Evolutionary conservation across 2,329 filamentous ascomycete species (phyloP).

Genomic region (Xylariaceae sp.): DNA sequence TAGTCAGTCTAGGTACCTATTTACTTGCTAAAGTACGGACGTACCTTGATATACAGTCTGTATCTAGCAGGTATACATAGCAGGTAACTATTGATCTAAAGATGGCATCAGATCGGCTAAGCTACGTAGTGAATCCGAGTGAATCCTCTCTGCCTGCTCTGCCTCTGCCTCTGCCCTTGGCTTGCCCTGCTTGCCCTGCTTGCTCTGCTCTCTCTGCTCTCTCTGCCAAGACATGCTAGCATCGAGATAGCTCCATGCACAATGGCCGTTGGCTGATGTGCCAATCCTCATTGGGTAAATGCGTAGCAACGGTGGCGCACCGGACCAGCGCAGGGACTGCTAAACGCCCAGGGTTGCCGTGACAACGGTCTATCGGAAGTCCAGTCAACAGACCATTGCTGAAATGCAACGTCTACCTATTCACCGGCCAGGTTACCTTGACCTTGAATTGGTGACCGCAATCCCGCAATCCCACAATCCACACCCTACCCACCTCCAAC

Average conservation of each 20-base stretch:
- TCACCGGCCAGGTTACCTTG: background rate
- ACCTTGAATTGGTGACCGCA: background rate
- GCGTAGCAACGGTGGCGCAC: constrained; percentile 9
- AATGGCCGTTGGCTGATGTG: constrained; percentile 11
- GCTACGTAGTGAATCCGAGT: no score
- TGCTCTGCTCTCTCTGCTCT: no score
- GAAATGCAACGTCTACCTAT: constrained; percentile 9
- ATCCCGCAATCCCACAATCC: constrained; percentile 2
- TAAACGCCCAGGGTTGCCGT: constrained; percentile 9
- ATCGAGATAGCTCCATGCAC: constrained; percentile 18
- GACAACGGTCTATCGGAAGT: constrained; percentile 7
- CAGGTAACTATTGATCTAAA: background rate
- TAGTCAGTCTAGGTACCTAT: no score
- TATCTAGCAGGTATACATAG: no score
- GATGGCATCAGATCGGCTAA: background rate
- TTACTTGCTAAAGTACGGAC: no score
- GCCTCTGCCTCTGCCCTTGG: no score
- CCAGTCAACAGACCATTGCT: constrained; percentile 14
- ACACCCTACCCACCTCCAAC: constrained; percentile 1
- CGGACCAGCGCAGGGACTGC: background rate
- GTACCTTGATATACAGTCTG: no score
- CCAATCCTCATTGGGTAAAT: constrained; percentile 7
- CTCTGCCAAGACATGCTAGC: constrained; percentile 8
- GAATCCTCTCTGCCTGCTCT: no score
- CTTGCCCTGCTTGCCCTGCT: no score